phyloP scores from a whole-genome alignment of 1,284 basidiomycete species.

The Thelephora terrestris region DNA sequence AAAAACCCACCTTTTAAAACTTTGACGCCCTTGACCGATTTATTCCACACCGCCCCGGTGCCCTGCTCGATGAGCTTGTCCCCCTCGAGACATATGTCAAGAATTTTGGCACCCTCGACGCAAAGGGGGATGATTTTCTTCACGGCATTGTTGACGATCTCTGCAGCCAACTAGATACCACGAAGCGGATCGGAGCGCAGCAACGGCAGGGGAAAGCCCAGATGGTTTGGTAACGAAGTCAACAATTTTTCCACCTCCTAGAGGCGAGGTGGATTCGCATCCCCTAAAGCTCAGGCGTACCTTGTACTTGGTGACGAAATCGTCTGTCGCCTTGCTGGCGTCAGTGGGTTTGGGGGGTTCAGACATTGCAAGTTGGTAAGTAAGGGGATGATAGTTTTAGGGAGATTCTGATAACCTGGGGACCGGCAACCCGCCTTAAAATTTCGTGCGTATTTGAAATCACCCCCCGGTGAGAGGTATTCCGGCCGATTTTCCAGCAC shows the following conservation, averaged over 20 bases:
- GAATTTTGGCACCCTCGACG: conserved; percentile 77
- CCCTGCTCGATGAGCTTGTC: conserved; percentile 88
- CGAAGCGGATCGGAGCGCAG: background rate
- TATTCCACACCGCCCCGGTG: conserved; percentile 84
- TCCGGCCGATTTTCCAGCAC: no score
- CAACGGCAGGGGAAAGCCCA: background rate
- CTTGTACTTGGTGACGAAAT: conserved; percentile 73
- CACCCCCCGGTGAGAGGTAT: no score
- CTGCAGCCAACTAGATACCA: conserved; percentile 66
- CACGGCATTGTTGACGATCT: conserved; percentile 80
- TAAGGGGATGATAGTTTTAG: conserved; percentile 4
- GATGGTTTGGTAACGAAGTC: background rate
- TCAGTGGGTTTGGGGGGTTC: conserved; percentile 32
- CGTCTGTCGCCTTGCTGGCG: conserved; percentile 51
- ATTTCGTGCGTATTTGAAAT: no score
- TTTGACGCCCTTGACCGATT: conserved; percentile 79
- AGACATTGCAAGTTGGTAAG: conserved; percentile 33
- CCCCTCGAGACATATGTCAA: conserved; percentile 88
- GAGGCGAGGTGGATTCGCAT: no score
- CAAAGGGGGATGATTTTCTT: conserved; percentile 74
- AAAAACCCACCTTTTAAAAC: conserved; percentile 67
- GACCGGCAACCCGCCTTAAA: no score
- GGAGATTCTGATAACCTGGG: no score
- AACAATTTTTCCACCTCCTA: no score
- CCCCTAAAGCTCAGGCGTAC: conserved; percentile 26